These are phyloP conservation scores for Aspergillus wentii DNA, from an alignment of 495 filamentous ascomycete genomes.

Conservation along the genomic window DNA sequence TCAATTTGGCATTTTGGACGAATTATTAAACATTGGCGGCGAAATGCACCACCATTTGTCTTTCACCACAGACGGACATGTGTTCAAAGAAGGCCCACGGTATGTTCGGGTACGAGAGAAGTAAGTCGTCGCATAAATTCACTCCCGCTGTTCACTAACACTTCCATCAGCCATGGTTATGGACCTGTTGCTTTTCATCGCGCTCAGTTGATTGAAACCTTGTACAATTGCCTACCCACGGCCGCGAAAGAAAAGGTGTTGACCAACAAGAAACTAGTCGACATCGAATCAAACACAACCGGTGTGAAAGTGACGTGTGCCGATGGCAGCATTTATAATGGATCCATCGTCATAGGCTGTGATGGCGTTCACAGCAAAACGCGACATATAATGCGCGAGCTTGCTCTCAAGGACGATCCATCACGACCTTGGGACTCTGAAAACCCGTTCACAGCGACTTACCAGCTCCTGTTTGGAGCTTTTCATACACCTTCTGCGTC, in stretches of 20 bases:
- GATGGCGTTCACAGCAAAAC: slow-evolving; percentile 48
- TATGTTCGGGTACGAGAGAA: slow-evolving; percentile 10
- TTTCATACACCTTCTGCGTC: slow-evolving; percentile 17
- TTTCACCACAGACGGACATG: slow-evolving; percentile 15
- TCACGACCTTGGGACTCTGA: slow-evolving; percentile 12
- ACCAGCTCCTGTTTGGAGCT: slow-evolving; percentile 16
- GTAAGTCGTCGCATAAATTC: slow-evolving; percentile 12
- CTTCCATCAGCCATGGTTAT: slow-evolving; percentile 8
- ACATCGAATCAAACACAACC: slow-evolving; percentile 1
- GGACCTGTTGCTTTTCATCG: slow-evolving; percentile 18
- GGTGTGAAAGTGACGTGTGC: slow-evolving; percentile 10
- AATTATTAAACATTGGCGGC: slow-evolving; percentile 10
- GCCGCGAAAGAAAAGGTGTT: slow-evolving; percentile 11
- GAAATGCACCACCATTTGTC: slow-evolving; percentile 15
- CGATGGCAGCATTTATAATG: slow-evolving; percentile 31
- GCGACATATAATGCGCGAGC: slow-evolving; percentile 33
- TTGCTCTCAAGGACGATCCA: slow-evolving; percentile 17
- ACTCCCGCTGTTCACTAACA: background rate
- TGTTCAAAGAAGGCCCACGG: slow-evolving; percentile 8
- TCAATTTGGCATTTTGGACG: slow-evolving; percentile 43
- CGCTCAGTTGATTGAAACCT: slow-evolving; percentile 14
- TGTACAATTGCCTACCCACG: slow-evolving; percentile 16
- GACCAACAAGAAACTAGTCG: slow-evolving; percentile 9
- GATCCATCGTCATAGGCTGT: slow-evolving; percentile 40
- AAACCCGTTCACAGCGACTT: slow-evolving; percentile 17